Conservation (phyloP, 176 grass and related monocot species). For the Carex pumila region DNA sequence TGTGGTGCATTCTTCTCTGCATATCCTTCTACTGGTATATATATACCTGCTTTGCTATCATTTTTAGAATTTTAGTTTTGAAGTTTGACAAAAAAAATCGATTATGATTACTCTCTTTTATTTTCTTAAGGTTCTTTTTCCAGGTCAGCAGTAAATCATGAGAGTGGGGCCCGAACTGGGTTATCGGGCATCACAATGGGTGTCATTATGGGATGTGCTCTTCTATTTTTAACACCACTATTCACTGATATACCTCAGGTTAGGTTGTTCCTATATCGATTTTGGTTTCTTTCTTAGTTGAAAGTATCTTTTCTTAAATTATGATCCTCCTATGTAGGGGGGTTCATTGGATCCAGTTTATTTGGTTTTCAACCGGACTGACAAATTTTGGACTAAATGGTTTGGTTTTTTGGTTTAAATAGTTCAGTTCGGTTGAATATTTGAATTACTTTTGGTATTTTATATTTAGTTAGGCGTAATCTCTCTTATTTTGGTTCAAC, state of each 20-base stretch:
- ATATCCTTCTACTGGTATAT: slow-evolving; percentile 85
- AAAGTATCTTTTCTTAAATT: neutral
- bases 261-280: slow-evolving; percentile 15
- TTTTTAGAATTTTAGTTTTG: slow-evolving; percentile 7
- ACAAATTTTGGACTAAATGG: too few relatives aligned
- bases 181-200: slow-evolving; percentile 97
- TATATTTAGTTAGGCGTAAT: too few relatives aligned
- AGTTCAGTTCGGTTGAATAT: too few relatives aligned
- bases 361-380: too few relatives aligned
- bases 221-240: slow-evolving; percentile 95
- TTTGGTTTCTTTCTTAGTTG: neutral
- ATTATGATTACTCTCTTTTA: slow-evolving; percentile 19
- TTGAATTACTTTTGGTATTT: too few relatives aligned
- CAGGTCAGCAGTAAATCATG: slow-evolving; percentile 96
- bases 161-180: slow-evolving; percentile 75
- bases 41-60: slow-evolving; percentile 7
- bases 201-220: slow-evolving; percentile 71
- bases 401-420: too few relatives aligned
- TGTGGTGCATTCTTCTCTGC: slow-evolving; percentile 87
- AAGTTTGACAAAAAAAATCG: neutral
- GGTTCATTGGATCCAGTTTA: too few relatives aligned
- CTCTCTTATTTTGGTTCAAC: too few relatives aligned
- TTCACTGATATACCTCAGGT: slow-evolving; percentile 98
- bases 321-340: too few relatives aligned
- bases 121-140: slow-evolving; percentile 86